Evolutionary conservation across 768 basidiomycete genomes (phyloP).

Genomic region (Boletus edulis): DNA sequence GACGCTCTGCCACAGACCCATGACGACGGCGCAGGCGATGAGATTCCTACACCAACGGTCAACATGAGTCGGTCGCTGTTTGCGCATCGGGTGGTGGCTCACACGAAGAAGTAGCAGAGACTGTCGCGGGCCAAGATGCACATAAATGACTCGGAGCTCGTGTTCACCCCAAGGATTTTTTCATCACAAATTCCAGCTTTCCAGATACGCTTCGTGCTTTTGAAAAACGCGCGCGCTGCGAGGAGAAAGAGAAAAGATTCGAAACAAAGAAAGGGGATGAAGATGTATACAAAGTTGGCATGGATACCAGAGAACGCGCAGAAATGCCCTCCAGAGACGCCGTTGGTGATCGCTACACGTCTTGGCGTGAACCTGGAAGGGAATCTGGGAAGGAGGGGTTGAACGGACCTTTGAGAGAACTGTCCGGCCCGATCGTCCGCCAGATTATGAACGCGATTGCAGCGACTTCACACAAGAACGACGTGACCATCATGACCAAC

Average conservation of each 20-base stretch:
- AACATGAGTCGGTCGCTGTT: neutral
- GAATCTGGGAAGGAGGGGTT: neutral
- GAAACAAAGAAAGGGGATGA: conserved; percentile 31
- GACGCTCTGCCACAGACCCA: conserved; percentile 26
- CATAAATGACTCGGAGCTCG: conserved; percentile 13
- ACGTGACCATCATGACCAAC: conserved; percentile 14
- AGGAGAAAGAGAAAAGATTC: conserved; percentile 26
- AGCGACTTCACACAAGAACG: conserved; percentile 24
- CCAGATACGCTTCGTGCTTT: conserved; percentile 5
- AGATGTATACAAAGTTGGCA: conserved; percentile 22
- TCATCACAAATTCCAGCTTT: neutral
- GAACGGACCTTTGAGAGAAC: conserved; percentile 19
- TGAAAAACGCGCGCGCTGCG: conserved; percentile 16
- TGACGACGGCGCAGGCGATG: conserved; percentile 20
- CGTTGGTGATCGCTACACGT: conserved; percentile 7
- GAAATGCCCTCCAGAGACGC: conserved; percentile 2
- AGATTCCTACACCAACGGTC: conserved; percentile 20
- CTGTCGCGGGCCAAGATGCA: conserved; percentile 27
- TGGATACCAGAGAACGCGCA: conserved; percentile 27
- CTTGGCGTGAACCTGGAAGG: neutral
- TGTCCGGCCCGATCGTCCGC: conserved; percentile 24
- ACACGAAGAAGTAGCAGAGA: conserved; percentile 33
- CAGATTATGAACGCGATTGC: conserved; percentile 27
- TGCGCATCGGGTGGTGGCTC: neutral
- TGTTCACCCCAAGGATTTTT: conserved; percentile 5